Base-by-base conservation (phyloP, 2,329 filamentous ascomycete species). In the Ascochyta viciae-villosae region DNA sequence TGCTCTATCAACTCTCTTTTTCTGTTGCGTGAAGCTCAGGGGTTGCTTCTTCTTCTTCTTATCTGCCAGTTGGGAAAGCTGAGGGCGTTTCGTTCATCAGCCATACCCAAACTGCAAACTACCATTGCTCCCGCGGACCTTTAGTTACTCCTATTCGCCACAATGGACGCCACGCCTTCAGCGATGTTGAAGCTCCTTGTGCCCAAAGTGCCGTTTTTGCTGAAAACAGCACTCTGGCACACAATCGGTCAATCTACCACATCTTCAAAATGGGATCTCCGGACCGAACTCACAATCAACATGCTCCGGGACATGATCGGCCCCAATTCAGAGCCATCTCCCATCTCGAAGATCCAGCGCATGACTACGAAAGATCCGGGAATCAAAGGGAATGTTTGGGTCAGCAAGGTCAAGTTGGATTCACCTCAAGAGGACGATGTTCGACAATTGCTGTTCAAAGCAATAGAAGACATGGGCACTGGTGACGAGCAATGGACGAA, bases 361-460 rank as follows among this genome's bases (percentile, higher is more conserved):
- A 65, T 85, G n/a, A 84, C 85, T 1, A 77, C 84, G 40, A 85
- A 81, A 54, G 89, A 90, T 50, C 83, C 83, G 0, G 87, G 85
- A 0, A 80, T 96, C 69, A 92, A 91, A 71, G 92, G 92, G 3
- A 85, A 84, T 40, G 86, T 95, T 62, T 97, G 93, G 93, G 82
- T 96, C 23, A 88, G 87, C 66, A 89, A 86, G 50, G 87, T 90
- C 38, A 84, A 83, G 0, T 78, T 91, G 15, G 84, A 86, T 0
- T 77, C 78, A 2, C 89, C 88, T 0, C 79, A 84, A 0, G 81
- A 82, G 70, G 66, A 83, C 40, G 77, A 80, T 38, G 56, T 65
- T 1, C 77, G 83, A n/a, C 81, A 88, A 39, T 80, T 82, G 1
- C 68, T 92, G 24, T 77, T 86, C 60, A 76, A 77, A 27, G 83